Base-by-base conservation (phyloP, 2,329 filamentous ascomycete species). In the Fusarium devonianum region DNA sequence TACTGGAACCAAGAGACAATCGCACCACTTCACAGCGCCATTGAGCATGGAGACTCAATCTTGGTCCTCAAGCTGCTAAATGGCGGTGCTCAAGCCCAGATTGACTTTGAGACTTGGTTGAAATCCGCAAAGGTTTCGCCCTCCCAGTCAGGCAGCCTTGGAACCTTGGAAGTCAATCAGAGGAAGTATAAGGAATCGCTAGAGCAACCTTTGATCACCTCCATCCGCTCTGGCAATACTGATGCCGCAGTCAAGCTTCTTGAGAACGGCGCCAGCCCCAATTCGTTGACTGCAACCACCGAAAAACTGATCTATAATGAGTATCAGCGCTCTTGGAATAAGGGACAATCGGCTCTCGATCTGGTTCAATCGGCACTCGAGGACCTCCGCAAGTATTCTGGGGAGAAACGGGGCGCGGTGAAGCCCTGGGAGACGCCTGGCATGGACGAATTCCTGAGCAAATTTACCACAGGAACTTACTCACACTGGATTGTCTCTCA, bases 121-220 rank as follows among this genome's bases (percentile, higher is more conserved):
- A 86, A 85, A 63, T 74, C 79, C 0, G 78, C 75, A 10, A 78
- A 77, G 53, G 68, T 82, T 25, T 73, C 73, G 0, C 68, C 75
- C 1, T 73, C 70, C 30, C 61, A 76, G 16, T 55, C 61, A 1
- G 39, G 23, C 7, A 58, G 62, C 2, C 64, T 76, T 3, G 59
- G 73, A 14, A 71, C 63, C 12, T 65, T 77, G 1, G 80, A 87
- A 16, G 38, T 68, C 0, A 85, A 84, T 44, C 70, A 78, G 47
- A 68, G 69, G 1, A 59, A 61, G 0, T 89, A 85, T 66, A 67
- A 75, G 4, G 51, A 68, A 5, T 66, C 60, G 2, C 64, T 80
- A 9, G 75, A 82, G 43, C 89, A 93, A 63, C 89, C 90, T 0
- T 72, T 94, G 11, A 75, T 91, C 8, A 49, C 78, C 4, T 89